Conservation (phyloP, 2,329 filamentous ascomycete genomes). For the Colletotrichum karsti region DNA sequence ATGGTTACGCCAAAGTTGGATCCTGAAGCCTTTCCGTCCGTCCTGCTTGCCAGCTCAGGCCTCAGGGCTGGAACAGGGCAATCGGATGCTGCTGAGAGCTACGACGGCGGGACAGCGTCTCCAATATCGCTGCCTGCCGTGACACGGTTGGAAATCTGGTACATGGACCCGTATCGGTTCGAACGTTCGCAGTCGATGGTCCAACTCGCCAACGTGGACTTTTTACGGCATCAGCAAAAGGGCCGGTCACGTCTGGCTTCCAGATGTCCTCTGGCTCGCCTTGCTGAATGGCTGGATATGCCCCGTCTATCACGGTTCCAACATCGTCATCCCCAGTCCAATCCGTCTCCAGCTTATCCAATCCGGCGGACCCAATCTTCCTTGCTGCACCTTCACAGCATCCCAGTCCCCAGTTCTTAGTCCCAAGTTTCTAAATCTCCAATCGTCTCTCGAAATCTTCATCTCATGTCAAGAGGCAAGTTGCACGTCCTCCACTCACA, state of each 20-base stretch:
- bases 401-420: not conserved
- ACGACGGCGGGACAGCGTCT: not conserved
- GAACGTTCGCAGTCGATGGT: not conserved
- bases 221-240: not conserved
- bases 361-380: constrained; percentile 2
- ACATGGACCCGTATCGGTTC: not conserved
- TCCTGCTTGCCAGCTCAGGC: too few species aligned
- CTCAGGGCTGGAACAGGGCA: constrained; percentile 5
- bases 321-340: constrained; percentile 9
- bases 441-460: not conserved
- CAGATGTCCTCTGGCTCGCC: not conserved
- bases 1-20: constrained; percentile 8
- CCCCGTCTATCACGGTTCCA: constrained; percentile 4
- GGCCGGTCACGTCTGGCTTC: too few species aligned
- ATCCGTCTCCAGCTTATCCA: constrained; percentile 7
- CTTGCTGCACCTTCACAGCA: not conserved
- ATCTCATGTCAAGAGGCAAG: constrained; percentile 1
- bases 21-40: not conserved
- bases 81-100: constrained; percentile 7
- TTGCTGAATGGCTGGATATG: not conserved
- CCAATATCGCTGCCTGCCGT: not conserved
- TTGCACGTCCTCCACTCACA: not conserved
- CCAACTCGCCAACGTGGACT: not conserved
- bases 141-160: not conserved
- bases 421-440: not conserved